phyloP scores from a whole-genome alignment of 345 rosid species.

The Acer negundo region DNA sequence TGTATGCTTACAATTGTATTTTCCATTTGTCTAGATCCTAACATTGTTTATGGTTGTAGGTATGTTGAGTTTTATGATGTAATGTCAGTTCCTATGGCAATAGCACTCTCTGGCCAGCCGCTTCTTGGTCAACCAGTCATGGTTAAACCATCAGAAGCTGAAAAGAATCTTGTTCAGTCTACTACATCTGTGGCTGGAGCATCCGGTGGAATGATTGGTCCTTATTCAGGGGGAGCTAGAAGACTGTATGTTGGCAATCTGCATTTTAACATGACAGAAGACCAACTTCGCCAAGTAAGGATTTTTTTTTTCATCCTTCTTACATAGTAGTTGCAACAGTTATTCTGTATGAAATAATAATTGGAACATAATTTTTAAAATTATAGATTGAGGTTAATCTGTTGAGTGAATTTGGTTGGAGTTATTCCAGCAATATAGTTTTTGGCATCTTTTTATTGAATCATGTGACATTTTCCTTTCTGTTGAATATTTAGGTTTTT shows the following conservation, averaged over 20 bases:
- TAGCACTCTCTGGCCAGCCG: slow-evolving; percentile 96
- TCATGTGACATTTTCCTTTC: slow-evolving; percentile 10
- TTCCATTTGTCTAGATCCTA: neutral
- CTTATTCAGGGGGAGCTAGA: slow-evolving; percentile 87
- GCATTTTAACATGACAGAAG: slow-evolving; percentile 83
- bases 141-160: slow-evolving; percentile 99
- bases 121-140: slow-evolving; percentile 95
- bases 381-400: neutral
- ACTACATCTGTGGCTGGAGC: slow-evolving; percentile 65
- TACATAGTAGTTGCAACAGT: neutral
- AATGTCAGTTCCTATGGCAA: slow-evolving; percentile 99
- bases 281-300: slow-evolving; percentile 83
- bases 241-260: slow-evolving; percentile 94
- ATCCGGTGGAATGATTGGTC: slow-evolving; percentile 59
- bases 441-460: neutral
- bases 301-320: neutral
- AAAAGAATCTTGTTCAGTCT: slow-evolving; percentile 96
- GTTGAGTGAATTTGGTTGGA: neutral
- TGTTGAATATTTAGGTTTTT: slow-evolving; percentile 63
- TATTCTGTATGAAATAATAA: neutral
- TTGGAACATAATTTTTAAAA: neutral
- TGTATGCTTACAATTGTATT: neutral
- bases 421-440: neutral
- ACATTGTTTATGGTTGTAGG: slow-evolving; percentile 43
- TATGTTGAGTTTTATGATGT: slow-evolving; percentile 94